These are phyloP conservation scores for Termitomyces sp. DNA, from an alignment of 768 basidiomycete species.

Conservation along the genomic window DNA sequence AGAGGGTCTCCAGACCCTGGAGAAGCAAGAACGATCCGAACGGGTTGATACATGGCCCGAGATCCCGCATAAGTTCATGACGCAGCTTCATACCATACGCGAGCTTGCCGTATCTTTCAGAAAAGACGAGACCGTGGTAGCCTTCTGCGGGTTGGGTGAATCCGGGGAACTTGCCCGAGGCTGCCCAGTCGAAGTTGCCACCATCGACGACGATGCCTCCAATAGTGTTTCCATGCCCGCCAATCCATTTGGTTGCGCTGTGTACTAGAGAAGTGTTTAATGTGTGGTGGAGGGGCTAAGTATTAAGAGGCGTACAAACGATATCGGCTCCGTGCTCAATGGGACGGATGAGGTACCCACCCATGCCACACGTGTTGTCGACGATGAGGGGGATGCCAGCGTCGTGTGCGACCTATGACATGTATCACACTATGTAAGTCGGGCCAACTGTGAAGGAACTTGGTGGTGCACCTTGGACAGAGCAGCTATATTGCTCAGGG, in stretches of 20 bases:
- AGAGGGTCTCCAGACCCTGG: conserved; percentile 78
- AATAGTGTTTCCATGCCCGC: conserved; percentile 77
- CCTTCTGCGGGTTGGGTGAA: conserved; percentile 77
- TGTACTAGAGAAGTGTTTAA: conserved; percentile 37
- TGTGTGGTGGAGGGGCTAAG: neutral
- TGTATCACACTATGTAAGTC: neutral
- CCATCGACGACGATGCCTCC: conserved; percentile 72
- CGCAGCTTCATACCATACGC: conserved; percentile 67
- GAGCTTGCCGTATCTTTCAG: conserved; percentile 56
- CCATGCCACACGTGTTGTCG: conserved; percentile 77
- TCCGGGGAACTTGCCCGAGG: conserved; percentile 64
- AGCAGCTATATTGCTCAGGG: conserved; percentile 57
- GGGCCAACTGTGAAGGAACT: neutral
- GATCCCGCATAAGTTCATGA: conserved; percentile 56
- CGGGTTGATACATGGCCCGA: conserved; percentile 65
- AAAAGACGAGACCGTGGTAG: conserved; percentile 60
- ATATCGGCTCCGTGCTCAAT: conserved; percentile 78
- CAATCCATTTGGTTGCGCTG: conserved; percentile 84
- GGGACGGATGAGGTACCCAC: conserved; percentile 66
- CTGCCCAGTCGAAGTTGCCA: conserved; percentile 71
- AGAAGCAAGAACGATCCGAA: conserved; percentile 72
- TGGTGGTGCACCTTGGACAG: conserved; percentile 52
- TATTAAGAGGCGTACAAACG: conserved; percentile 38
- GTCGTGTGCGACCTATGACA: conserved; percentile 60
- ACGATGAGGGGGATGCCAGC: conserved; percentile 74